Conservation (phyloP, 805 yeast species). For the Ogataea ganodermae region DNA sequence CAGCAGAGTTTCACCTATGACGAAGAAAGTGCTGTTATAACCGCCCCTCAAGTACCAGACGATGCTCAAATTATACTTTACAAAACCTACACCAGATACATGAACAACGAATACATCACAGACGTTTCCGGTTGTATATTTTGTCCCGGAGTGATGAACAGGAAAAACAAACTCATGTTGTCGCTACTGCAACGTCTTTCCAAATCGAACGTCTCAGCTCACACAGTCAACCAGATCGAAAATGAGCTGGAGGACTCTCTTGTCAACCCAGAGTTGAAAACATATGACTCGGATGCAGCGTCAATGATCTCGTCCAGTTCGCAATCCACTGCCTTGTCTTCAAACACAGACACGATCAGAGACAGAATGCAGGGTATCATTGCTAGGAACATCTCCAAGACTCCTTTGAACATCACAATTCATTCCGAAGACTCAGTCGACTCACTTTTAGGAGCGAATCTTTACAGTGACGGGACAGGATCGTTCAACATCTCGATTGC, state of each 20-base stretch:
- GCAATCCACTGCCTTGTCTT: conserved; percentile 13
- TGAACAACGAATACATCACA: conserved; percentile 46
- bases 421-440: conserved; percentile 47
- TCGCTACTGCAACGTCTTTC: conserved; percentile 70
- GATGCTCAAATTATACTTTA: conserved; percentile 64
- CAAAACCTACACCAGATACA: conserved; percentile 53
- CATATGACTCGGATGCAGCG: conserved; percentile 23
- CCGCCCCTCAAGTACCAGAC: conserved; percentile 40
- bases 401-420: conserved; percentile 54
- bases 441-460: conserved; percentile 34
- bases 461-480: conserved; percentile 68
- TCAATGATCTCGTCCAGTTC: conserved; percentile 22
- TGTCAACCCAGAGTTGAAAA: conserved; percentile 29
- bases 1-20: conserved; percentile 25
- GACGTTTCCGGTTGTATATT: conserved; percentile 72
- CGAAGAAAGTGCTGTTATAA: conserved; percentile 10
- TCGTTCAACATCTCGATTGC: conserved; percentile 55
- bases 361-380: conserved; percentile 72
- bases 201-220: conserved; percentile 35
- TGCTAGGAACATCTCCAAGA: conserved; percentile 62
- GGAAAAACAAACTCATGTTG: conserved; percentile 70
- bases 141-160: conserved; percentile 66
- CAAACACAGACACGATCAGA: conserved; percentile 42
- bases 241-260: conserved; percentile 39
- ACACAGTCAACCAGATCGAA: conserved; percentile 39